Base-by-base conservation (phyloP, 192 early-diverging fungal genomes). In the Thoreauomyces humboldtii region DNA sequence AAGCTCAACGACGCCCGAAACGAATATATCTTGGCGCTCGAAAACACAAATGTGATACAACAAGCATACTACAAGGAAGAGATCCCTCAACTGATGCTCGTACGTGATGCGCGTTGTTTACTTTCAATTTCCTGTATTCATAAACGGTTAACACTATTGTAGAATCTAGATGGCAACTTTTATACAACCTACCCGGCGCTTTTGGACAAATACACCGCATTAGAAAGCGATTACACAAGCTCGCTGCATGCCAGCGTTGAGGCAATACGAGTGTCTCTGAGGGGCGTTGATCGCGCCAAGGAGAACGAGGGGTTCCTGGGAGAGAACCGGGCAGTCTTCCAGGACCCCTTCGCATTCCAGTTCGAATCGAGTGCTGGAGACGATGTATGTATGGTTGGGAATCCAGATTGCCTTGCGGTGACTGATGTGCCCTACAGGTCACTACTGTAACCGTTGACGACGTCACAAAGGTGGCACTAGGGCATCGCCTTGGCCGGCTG, bases 91-190 rank as follows among this genome's bases (percentile, higher is more conserved):
- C 60, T 71, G 19, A 69, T 78, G 73, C 46, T 47, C 63, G 76
- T 78, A 53, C 15, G 63, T 7, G 11, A 3, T 55, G 17, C n/a
- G 5, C 7, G 11, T 24, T 11, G n/a, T 32, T 50, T 21, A 52
- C 46, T 27, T 28, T n/a, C 50, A 25, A n/a, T n/a, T n/a, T n/a
- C n/a, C n/a, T n/a, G n/a, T n/a, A n/a, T n/a, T n/a, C n/a, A n/a
- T n/a, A n/a, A n/a, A n/a, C n/a, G n/a, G n/a, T n/a, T n/a, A 11
- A 36, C 36, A 36, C 32, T 19, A 7, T 12, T 37, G 24, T n/a
- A 75, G 73, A 78, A 77, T 51, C 54, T 81, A n/a, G 80, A 81
- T 58, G 72, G 64, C 7, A 54, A 56, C 35, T 75, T 74, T 34
- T 74, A 77, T 44, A 29, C 17, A n/a, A 53, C 56, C 2, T 46